Evolutionary conservation across 805 yeast species (phyloP).

Genomic region (Candida pseudofarinosa): DNA sequence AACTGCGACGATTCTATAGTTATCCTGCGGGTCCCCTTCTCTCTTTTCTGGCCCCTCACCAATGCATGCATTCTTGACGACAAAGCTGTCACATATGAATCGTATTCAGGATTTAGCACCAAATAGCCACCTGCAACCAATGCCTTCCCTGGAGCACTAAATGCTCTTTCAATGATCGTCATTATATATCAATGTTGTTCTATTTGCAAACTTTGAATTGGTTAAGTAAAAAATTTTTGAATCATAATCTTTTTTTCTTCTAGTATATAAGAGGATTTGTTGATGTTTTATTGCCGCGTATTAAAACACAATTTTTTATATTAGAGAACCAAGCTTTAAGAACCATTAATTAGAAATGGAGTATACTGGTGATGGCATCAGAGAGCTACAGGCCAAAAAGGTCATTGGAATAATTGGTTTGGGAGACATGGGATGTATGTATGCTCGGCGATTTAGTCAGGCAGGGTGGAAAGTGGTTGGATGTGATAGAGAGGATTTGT

Average conservation of each 20-base stretch:
- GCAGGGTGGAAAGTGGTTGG: conserved; percentile 91
- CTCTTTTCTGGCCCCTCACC: conserved; percentile 17
- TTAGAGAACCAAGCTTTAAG: neutral
- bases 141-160: conserved; percentile 96
- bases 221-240: neutral
- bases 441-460: conserved; percentile 69
- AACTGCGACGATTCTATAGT: conserved; percentile 75
- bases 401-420: conserved; percentile 88
- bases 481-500: conserved; percentile 74
- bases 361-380: neutral
- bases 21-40: conserved; percentile 22
- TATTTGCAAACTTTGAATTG: neutral
- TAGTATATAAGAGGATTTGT: neutral
- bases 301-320: neutral
- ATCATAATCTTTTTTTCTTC: neutral
- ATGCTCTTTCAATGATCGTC: conserved; percentile 39
- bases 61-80: conserved; percentile 88
- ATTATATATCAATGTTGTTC: neutral
- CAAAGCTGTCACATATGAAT: conserved; percentile 79
- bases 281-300: neutral
- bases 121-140: conserved; percentile 91
- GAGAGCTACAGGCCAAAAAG: conserved; percentile 31
- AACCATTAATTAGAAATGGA: conserved; percentile 6
- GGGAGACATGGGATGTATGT: conserved; percentile 94
- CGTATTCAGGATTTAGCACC: conserved; percentile 73